Base-by-base conservation (phyloP, 768 basidiomycete species). In the Tylopilus felleus region DNA sequence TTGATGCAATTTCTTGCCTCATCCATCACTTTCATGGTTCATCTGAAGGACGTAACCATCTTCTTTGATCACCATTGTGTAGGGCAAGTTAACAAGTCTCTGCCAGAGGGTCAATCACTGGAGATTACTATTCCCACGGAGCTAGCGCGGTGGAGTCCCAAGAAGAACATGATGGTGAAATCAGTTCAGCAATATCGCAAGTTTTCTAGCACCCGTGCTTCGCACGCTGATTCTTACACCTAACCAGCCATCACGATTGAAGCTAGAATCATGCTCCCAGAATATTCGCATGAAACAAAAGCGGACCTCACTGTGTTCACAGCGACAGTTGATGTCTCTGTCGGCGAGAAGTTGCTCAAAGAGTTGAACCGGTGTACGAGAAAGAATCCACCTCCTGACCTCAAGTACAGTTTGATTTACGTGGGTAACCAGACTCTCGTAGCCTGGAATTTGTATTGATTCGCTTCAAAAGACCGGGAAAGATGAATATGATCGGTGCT, bases 1-100 rank as follows among this genome's bases (percentile, higher is more conserved):
- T 84, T 98, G 56, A 82, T 88, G n/a, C 82, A 89, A 19, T 97
- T 98, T 69, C 77, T 98, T 21, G 79, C 86, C 23, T 93, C 93
- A 6, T 90, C 89, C 1, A 84, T 98, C 47, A 93, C 93, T 0
- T 98, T 98, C 73, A 97, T 96, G 87, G 74, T 78, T 3, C 78
- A 84, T 56, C 77, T 98, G 8, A 74, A 75, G 14, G 77, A 85
- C 65, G 82, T 97, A 48, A 83, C 80, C 57, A 80, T 98, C 21
- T 91, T 81, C 67, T 80, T 95, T 33, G 85, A 97, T 62, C 83
- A 84, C 57, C 80, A 84, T 60, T 74, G 82, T 33, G 73, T 93
- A 2, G 81, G 82, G 10, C 76, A 73, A 29, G 65, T 94, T 40
- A 77, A 74, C 35, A 94, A 93, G 71, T 73, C 76, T 3, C 61